Conservation (phyloP, 2,329 filamentous ascomycete species). For the Metarhizium sp. region DNA sequence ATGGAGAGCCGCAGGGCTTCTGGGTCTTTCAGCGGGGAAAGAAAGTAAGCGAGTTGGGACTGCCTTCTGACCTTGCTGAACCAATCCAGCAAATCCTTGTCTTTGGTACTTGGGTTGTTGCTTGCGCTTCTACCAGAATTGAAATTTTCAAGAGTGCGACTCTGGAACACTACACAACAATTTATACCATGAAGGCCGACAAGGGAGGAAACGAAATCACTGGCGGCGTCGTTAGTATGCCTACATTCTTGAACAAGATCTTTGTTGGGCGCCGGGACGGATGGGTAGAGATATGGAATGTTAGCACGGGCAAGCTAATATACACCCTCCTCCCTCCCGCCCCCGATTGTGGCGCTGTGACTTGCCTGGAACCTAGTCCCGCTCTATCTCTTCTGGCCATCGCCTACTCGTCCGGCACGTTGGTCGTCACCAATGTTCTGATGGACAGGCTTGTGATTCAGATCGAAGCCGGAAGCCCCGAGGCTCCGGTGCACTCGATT, state of each 20-base stretch:
- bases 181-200: conserved; percentile 49
- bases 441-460: conserved; percentile 65
- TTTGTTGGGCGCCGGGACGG: conserved; percentile 83
- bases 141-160: conserved; percentile 83
- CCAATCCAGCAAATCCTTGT: conserved; percentile 69
- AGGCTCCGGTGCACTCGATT: conserved; percentile 66
- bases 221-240: conserved; percentile 75
- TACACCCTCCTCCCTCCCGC: conserved; percentile 78
- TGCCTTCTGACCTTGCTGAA: conserved; percentile 56
- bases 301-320: conserved; percentile 83
- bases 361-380: conserved; percentile 74
- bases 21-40: conserved; percentile 92
- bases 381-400: conserved; percentile 81
- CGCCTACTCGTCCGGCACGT: conserved; percentile 69
- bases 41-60: conserved; percentile 65
- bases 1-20: conserved; percentile 53
- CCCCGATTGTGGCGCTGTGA: conserved; percentile 68
- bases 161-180: conserved; percentile 82
- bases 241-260: conserved; percentile 93
- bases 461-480: conserved; percentile 56
- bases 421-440: conserved; percentile 75
- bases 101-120: conserved; percentile 88
- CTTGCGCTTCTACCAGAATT: conserved; percentile 63
- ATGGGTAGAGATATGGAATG: conserved; percentile 93
- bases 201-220: conserved; percentile 60